These are phyloP conservation scores for Penicillium steckii DNA, from an alignment of 495 filamentous ascomycete genomes.

Conservation along the genomic window DNA sequence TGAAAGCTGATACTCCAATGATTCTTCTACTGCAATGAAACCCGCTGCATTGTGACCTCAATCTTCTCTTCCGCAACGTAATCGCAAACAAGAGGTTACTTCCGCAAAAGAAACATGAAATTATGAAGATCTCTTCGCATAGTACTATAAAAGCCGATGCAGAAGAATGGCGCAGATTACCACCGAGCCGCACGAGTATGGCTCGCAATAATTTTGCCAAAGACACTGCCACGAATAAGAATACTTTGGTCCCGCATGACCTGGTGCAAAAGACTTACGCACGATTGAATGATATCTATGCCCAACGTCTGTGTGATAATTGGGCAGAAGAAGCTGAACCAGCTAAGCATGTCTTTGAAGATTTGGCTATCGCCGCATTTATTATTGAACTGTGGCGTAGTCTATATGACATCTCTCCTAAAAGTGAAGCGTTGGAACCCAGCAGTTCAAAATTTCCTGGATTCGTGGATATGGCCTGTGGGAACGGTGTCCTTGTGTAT, in stretches of 20 bases:
- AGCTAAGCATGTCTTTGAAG: constrained; percentile 91
- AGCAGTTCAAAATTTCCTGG: constrained; percentile 61
- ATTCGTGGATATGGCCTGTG: constrained; percentile 95
- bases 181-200: constrained; percentile 17
- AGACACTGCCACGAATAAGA: constrained; percentile 69
- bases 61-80: too few relatives aligned
- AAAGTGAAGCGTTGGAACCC: constrained; percentile 16
- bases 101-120: not conserved
- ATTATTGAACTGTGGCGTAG: constrained; percentile 87
- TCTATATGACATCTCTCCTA: constrained; percentile 61
- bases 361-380: constrained; percentile 89
- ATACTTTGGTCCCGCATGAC: constrained; percentile 62
- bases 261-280: constrained; percentile 77
- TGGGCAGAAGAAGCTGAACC: constrained; percentile 91
- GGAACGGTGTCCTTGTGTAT: constrained; percentile 90
- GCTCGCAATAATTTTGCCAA: constrained; percentile 42
- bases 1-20: too few relatives aligned
- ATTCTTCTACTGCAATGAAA: too few relatives aligned
- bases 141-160: not conserved
- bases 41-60: too few relatives aligned
- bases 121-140: not conserved
- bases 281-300: constrained; percentile 76
- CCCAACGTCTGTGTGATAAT: constrained; percentile 55
- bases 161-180: constrained; percentile 1
- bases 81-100: too few relatives aligned